Conservation (phyloP, 352 stramenopile genomes). For the Globisporangium carolinianum region DNA sequence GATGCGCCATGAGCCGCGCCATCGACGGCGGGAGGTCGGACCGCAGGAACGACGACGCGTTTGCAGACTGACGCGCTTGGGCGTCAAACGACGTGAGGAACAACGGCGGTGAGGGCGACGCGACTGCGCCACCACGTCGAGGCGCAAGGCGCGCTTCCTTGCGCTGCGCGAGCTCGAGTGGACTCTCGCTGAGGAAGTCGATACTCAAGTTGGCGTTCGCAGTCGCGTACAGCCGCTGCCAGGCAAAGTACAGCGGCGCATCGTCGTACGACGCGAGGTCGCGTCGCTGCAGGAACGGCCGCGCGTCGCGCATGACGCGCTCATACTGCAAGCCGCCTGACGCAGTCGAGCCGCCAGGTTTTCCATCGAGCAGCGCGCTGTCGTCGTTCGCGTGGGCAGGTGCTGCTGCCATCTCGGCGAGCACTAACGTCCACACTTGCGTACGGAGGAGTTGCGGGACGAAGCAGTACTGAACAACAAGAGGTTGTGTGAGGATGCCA, state of each 20-base stretch:
- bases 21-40: slow-evolving; percentile 16
- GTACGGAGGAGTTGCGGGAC: too few relatives aligned
- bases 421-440: too few relatives aligned
- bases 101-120: background rate
- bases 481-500: too few relatives aligned
- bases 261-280: slow-evolving; percentile 45
- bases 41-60: slow-evolving; percentile 28
- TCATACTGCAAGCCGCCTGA: slow-evolving; percentile 20
- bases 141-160: slow-evolving; percentile 26
- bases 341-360: too few relatives aligned
- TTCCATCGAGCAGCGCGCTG: too few relatives aligned
- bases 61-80: slow-evolving; percentile 18
- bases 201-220: slow-evolving; percentile 38
- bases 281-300: slow-evolving; percentile 24
- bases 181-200: slow-evolving; percentile 33
- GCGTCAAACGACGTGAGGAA: slow-evolving; percentile 22
- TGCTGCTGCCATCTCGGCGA: too few relatives aligned
- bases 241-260: slow-evolving; percentile 46
- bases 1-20: slow-evolving; percentile 27
- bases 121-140: slow-evolving; percentile 22
- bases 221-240: slow-evolving; percentile 38
- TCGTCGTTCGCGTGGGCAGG: too few relatives aligned
- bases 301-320: slow-evolving; percentile 23
- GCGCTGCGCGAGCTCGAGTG: slow-evolving; percentile 20
- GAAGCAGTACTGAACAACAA: too few relatives aligned